Evolutionary conservation across 1,284 basidiomycete genomes (phyloP).

Genomic region (Puccinia hordei): DNA sequence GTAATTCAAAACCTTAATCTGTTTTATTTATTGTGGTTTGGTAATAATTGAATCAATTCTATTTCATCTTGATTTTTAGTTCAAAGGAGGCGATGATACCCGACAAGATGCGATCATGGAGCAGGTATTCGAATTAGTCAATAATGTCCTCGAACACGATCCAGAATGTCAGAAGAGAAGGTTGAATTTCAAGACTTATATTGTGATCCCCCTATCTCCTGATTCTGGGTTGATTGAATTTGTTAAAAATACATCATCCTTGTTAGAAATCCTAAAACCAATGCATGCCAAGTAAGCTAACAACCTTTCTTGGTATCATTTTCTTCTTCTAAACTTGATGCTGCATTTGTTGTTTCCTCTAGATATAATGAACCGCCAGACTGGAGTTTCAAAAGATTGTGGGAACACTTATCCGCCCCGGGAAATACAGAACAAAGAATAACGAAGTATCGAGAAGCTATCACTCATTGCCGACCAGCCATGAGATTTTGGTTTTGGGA

Average conservation of each 20-base stretch:
- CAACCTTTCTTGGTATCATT: background rate
- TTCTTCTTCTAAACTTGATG: background rate
- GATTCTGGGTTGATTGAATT: slow-evolving; percentile 89
- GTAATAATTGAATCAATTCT: background rate
- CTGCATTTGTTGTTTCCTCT: slow-evolving; percentile 9
- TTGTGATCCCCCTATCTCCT: slow-evolving; percentile 78
- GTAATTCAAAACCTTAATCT: slow-evolving; percentile 63
- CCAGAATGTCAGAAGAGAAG: slow-evolving; percentile 73
- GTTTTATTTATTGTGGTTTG: background rate
- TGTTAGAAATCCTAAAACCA: slow-evolving; percentile 67
- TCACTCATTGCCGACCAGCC: slow-evolving; percentile 73
- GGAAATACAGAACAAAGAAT: slow-evolving; percentile 52
- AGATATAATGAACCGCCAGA: slow-evolving; percentile 49
- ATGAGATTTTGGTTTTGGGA: slow-evolving; percentile 95
- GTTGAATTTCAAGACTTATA: slow-evolving; percentile 79
- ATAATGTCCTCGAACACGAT: slow-evolving; percentile 74
- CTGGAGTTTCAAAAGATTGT: slow-evolving; percentile 15
- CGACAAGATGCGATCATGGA: slow-evolving; percentile 99
- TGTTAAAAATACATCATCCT: slow-evolving; percentile 74
- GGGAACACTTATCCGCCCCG: slow-evolving; percentile 58
- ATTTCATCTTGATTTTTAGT: slow-evolving; percentile 64
- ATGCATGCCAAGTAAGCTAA: slow-evolving; percentile 67
- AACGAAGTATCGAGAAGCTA: slow-evolving; percentile 65
- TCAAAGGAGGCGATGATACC: slow-evolving; percentile 86
- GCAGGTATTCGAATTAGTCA: slow-evolving; percentile 90